A percentile compares a stretch with the other conserved stretches of the same genome.
phyloP scores from a whole-genome alignment of 140 eudicot species.

The Flaveria floridana region DNA sequence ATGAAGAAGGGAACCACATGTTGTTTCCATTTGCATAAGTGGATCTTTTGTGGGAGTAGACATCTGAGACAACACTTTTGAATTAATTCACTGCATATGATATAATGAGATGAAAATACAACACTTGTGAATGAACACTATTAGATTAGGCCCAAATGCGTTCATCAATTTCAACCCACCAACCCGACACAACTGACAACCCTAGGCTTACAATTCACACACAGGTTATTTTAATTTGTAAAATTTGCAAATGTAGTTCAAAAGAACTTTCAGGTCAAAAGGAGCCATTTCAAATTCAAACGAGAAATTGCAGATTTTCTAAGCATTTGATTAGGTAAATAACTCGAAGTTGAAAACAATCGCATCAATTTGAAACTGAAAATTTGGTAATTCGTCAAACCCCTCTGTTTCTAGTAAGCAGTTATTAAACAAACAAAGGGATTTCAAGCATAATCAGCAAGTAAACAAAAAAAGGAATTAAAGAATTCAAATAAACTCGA shows the following conservation, averaged over 20 bases:
- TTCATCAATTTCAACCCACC: not conserved
- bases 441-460: not conserved
- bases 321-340: not conserved
- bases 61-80: conserved; percentile 44
- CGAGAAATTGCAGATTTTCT: not conserved
- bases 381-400: not conserved
- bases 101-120: not conserved
- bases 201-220: conserved; percentile 1
- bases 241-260: too few relatives aligned
- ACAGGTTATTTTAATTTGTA: not conserved
- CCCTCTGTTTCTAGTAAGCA: not conserved
- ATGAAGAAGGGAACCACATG: conserved; percentile 74
- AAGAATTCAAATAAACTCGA: not conserved
- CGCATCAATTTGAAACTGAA: not conserved
- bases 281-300: too few relatives aligned
- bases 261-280: too few relatives aligned
- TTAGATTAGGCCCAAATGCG: too few relatives aligned
- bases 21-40: conserved; percentile 66
- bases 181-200: not conserved
- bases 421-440: not conserved
- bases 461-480: not conserved
- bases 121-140: not conserved
- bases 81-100: not conserved
- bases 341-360: not conserved
- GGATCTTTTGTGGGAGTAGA: conserved; percentile 50